These are phyloP conservation scores for Penicillium daleae DNA, from an alignment of 495 filamentous ascomycete species.

Conservation along the genomic window DNA sequence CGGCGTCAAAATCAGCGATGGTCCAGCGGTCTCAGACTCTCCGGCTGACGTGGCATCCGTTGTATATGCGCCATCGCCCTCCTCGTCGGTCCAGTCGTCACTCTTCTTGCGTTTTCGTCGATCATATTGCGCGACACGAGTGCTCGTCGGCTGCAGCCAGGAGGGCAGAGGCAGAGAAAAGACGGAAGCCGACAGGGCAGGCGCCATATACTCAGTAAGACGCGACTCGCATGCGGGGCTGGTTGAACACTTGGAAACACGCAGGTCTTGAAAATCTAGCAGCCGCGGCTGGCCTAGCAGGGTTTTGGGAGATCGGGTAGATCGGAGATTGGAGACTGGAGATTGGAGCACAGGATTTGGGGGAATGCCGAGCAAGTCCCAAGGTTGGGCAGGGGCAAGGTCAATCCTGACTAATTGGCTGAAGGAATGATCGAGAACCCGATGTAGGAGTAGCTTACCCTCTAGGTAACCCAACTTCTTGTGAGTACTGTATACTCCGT, in stretches of 20 bases:
- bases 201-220: constrained; percentile 36
- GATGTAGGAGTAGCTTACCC: neutral
- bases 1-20: constrained; percentile 44
- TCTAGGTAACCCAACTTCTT: neutral
- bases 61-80: constrained; percentile 32
- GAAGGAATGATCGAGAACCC: constrained; percentile 9
- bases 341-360: constrained; percentile 2
- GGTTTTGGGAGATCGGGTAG: neutral
- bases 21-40: constrained; percentile 28
- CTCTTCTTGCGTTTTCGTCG: constrained; percentile 44
- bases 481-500: neutral
- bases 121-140: constrained; percentile 44
- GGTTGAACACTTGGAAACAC: constrained; percentile 1
- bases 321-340: constrained; percentile 14
- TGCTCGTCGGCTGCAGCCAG: constrained; percentile 42
- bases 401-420: constrained; percentile 14
- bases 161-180: constrained; percentile 48
- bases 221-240: constrained; percentile 20
- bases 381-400: neutral
- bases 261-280: neutral
- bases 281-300: neutral
- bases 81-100: constrained; percentile 34
- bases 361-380: neutral
- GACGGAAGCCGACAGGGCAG: constrained; percentile 36
- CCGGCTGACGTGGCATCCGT: constrained; percentile 40